A percentile compares a stretch with the other conserved stretches of the same genome.
These are phyloP conservation scores for Leucosporidium yakuticum DNA, from an alignment of 768 basidiomycete species.

Conservation along the genomic window DNA sequence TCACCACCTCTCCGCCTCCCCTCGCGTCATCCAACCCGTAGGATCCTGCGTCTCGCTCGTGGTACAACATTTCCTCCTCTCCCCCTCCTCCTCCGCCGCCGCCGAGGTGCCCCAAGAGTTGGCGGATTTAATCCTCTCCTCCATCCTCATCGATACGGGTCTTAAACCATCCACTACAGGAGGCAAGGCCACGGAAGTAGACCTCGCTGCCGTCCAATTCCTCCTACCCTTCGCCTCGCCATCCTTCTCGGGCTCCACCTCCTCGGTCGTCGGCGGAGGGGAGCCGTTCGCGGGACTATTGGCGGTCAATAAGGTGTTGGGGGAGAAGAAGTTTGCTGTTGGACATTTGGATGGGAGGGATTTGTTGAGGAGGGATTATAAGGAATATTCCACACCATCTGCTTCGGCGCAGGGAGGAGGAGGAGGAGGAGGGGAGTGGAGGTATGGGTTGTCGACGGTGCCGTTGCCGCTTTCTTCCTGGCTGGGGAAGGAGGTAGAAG, in stretches of 20 bases:
- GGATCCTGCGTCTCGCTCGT: conserved; percentile 76
- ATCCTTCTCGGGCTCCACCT: conserved; percentile 42
- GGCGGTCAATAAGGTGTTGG: conserved; percentile 35
- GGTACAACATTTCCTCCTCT: conserved; percentile 48
- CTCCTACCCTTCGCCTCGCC: conserved; percentile 57
- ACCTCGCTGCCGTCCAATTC: conserved; percentile 59
- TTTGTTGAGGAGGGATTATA: conserved; percentile 89
- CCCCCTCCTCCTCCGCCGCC: conserved; percentile 18
- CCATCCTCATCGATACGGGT: conserved; percentile 79
- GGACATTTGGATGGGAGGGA: conserved; percentile 64
- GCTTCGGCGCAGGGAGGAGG: no score
- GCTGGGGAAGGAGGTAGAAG: conserved; percentile 42
- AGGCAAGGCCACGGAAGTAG: conserved; percentile 66
- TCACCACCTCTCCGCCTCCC: conserved; percentile 54
- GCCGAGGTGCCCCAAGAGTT: conserved; percentile 54
- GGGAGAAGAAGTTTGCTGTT: conserved; percentile 59
- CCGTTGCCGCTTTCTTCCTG: conserved; percentile 62
- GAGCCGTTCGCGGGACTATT: conserved; percentile 23
- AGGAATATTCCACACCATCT: no score
- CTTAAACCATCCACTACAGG: conserved; percentile 59
- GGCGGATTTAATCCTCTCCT: conserved; percentile 69
- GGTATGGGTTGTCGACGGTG: conserved; percentile 59
- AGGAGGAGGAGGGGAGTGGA: no score
- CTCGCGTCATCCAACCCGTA: conserved; percentile 58
- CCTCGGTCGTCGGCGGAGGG: conserved; percentile 25